Evolutionary conservation across 106 monocot genomes (phyloP).

Genomic region (Agapanthus africanus): DNA sequence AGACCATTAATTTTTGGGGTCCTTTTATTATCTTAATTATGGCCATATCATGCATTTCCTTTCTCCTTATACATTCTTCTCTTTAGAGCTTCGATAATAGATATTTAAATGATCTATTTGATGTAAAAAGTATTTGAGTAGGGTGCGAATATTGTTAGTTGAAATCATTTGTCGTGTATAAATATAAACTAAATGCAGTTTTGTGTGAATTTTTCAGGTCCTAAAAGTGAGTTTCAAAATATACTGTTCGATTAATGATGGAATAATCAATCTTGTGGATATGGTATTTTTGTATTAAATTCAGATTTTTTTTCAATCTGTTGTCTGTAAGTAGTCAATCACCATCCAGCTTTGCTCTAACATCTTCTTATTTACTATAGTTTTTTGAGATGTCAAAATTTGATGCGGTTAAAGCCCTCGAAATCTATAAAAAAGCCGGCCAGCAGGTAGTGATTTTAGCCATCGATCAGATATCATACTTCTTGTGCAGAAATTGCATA

Average conservation of each 20-base stretch:
- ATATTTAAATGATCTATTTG: too few relatives aligned
- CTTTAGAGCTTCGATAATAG: too few relatives aligned
- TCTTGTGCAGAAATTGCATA: too few relatives aligned
- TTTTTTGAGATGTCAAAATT: constrained; percentile 88
- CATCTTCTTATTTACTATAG: constrained; percentile 30
- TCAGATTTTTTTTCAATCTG: constrained; percentile 7
- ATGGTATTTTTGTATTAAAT: constrained; percentile 32
- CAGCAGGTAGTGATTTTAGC: constrained; percentile 40
- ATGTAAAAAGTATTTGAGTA: too few relatives aligned
- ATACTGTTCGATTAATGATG: constrained; percentile 86
- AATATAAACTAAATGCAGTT: too few relatives aligned
- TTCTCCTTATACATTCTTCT: too few relatives aligned
- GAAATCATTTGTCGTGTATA: neutral
- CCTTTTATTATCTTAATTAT: too few relatives aligned
- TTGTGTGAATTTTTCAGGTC: too few relatives aligned
- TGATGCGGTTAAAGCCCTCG: constrained; percentile 78
- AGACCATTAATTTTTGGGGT: too few relatives aligned
- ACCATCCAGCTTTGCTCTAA: constrained; percentile 12
- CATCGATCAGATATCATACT: too few relatives aligned
- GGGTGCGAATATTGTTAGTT: too few relatives aligned
- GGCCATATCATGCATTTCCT: too few relatives aligned
- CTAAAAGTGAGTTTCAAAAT: constrained; percentile 62
- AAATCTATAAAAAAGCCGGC: constrained; percentile 73
- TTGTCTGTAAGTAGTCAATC: neutral
- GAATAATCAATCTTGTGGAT: constrained; percentile 85